Base-by-base conservation (phyloP, 2,329 filamentous ascomycete species). In the Botryotinia convoluta region DNA sequence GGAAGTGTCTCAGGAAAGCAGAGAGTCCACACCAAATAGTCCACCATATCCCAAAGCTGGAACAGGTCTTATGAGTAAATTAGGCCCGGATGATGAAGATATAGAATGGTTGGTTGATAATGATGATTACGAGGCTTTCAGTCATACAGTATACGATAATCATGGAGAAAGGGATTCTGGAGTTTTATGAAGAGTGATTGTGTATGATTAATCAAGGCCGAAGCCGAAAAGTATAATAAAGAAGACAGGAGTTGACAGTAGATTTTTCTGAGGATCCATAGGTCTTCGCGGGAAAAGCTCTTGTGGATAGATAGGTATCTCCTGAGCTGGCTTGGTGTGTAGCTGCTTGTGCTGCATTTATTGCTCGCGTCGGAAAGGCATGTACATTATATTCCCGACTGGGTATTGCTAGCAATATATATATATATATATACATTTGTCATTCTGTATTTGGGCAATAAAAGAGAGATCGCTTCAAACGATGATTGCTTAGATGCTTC, bases 41-140 rank as follows among this genome's bases (percentile, higher is more conserved):
- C 86, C 88, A 42, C 85, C 90, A 61, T 92, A 92, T 76, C 90
- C 90, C 0, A 87, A 86, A 75, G 84, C 90, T 10, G 90, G 90
- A 2, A 86, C 90, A 72, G 90, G 90, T 2, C 83, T 92, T 42
- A 86, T 82, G 81, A 76, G 79, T 12, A 81, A 84, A 37, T 79
- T 91, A 32, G 84, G 86, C 10, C 85, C 86, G 0, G 87, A 91
- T 76, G 84, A 84, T 29, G 86, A 88, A 39, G 89, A 92, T 78
- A 77, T 90, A 57, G 84, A 89, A 73, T 90, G 90, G 83, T 80
- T 92, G 37, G 86, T 89, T 12, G 90, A 92, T 76, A 87, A 89
- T 68, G 76, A 74, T 45, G 81, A 81, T 75, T 80, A 78, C 68
- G 77, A 79, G 20, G 78, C 78, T 14, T 82, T 81, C 69, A 81